Percentiles rank a stretch among this genome's conserved stretches.
phyloP scores from a whole-genome alignment of 179 eudicot species.

The Amaranthus tricolor region DNA sequence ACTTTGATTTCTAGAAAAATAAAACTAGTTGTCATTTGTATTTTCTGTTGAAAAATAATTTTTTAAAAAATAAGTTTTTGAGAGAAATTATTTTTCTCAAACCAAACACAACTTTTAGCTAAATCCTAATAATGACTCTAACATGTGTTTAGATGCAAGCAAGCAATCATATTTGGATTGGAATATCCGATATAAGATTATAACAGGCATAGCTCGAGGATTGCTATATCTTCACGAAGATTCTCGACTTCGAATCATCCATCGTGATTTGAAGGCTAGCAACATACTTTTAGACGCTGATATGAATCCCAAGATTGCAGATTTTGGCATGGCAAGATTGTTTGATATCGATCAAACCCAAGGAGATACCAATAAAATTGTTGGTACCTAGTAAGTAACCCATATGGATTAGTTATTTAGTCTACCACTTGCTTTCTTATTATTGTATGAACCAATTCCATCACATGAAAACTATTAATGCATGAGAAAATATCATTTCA shows the following conservation, averaged over 20 bases:
- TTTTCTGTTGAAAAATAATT: too few relatives aligned
- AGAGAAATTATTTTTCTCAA: too few relatives aligned
- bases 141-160: conserved; percentile 15
- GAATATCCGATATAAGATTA: conserved; percentile 31
- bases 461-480: not conserved
- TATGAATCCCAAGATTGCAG: conserved; percentile 39
- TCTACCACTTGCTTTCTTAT: too few relatives aligned
- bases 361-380: conserved; percentile 30
- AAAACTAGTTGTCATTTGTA: too few relatives aligned
- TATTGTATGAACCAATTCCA: not conserved
- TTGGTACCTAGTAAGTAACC: conserved; percentile 35
- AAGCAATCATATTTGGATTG: conserved; percentile 26
- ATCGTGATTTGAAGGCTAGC: conserved; percentile 45
- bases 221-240: conserved; percentile 41
- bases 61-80: too few relatives aligned
- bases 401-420: not conserved
- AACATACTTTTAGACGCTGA: conserved; percentile 34
- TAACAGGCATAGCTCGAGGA: conserved; percentile 36
- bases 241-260: conserved; percentile 30
- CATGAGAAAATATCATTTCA: too few relatives aligned
- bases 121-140: not conserved
- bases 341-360: conserved; percentile 21
- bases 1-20: too few relatives aligned
- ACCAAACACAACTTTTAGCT: too few relatives aligned
- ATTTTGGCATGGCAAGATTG: conserved; percentile 38